A percentile compares a stretch with the other conserved stretches of the same genome.
Evolutionary conservation across 352 stramenopile genomes (phyloP).

Genomic region (Pythium phragmiticola): DNA sequence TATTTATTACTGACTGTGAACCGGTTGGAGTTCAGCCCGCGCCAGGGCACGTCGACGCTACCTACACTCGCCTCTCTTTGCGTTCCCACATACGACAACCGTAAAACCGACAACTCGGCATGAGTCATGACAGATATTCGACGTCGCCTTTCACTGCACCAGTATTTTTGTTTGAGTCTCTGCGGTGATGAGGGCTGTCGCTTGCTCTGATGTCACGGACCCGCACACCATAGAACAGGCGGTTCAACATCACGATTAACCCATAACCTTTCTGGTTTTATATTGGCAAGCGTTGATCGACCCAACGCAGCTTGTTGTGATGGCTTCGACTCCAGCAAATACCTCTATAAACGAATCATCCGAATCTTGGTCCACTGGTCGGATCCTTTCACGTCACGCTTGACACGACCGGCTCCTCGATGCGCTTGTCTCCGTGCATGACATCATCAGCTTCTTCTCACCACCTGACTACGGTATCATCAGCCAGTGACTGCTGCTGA

Average conservation of each 20-base stretch:
- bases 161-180: too few species aligned
- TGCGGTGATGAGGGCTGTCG: not conserved
- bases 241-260: conserved; percentile 8
- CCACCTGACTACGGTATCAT: too few species aligned
- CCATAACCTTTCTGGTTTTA: not conserved
- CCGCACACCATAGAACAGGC: conserved; percentile 2
- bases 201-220: conserved; percentile 4
- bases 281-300: not conserved
- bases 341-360: conserved; percentile 1
- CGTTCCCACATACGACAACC: too few species aligned
- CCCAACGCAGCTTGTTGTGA: not conserved
- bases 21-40: too few species aligned
- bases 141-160: too few species aligned
- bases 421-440: not conserved
- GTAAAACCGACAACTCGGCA: not conserved
- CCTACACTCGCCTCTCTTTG: too few species aligned
- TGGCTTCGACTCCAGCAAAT: not conserved
- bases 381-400: not conserved
- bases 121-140: not conserved
- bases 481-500: too few species aligned
- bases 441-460: conserved; percentile 2
- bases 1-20: too few species aligned
- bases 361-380: not conserved
- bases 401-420: not conserved
- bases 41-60: too few species aligned